Evolutionary conservation across 2,329 filamentous ascomycete species (phyloP).

Genomic region (Coccinonectria pachysandricola): DNA sequence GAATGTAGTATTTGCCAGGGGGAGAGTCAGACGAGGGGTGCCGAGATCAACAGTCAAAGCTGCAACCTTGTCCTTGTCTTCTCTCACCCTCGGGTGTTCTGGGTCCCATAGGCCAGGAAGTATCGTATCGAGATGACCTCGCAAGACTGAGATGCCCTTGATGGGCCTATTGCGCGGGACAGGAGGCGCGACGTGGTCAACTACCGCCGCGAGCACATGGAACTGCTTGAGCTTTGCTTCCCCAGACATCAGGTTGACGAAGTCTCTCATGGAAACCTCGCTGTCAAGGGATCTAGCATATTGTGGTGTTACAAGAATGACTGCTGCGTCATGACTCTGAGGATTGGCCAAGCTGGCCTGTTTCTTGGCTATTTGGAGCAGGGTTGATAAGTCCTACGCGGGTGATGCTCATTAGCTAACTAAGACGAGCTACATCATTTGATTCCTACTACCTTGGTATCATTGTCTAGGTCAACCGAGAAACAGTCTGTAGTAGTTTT

Average conservation of each 20-base stretch:
- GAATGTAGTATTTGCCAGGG: slow-evolving; percentile 70
- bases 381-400: slow-evolving; percentile 10
- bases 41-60: slow-evolving; percentile 33
- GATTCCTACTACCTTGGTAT: slow-evolving; percentile 7
- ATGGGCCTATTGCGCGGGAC: slow-evolving; percentile 20
- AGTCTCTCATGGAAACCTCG: slow-evolving; percentile 28
- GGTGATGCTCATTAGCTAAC: slow-evolving; percentile 5
- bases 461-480: slow-evolving; percentile 11
- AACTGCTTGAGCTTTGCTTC: slow-evolving; percentile 27
- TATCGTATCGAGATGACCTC: slow-evolving; percentile 29
- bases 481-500: slow-evolving; percentile 8
- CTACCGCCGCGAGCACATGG: slow-evolving; percentile 42
- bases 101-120: slow-evolving; percentile 37
- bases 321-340: slow-evolving; percentile 29
- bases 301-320: slow-evolving; percentile 39
- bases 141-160: slow-evolving; percentile 42
- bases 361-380: slow-evolving; percentile 10
- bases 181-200: slow-evolving; percentile 41
- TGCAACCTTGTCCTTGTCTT: slow-evolving; percentile 27
- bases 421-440: too few species aligned
- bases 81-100: slow-evolving; percentile 14
- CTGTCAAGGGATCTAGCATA: slow-evolving; percentile 40
- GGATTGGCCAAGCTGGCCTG: slow-evolving; percentile 19
- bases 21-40: slow-evolving; percentile 39
- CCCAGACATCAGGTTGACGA: slow-evolving; percentile 38